These are phyloP conservation scores for Aspergillus clavatus DNA, from an alignment of 2,329 filamentous ascomycete genomes.

Conservation along the genomic window DNA sequence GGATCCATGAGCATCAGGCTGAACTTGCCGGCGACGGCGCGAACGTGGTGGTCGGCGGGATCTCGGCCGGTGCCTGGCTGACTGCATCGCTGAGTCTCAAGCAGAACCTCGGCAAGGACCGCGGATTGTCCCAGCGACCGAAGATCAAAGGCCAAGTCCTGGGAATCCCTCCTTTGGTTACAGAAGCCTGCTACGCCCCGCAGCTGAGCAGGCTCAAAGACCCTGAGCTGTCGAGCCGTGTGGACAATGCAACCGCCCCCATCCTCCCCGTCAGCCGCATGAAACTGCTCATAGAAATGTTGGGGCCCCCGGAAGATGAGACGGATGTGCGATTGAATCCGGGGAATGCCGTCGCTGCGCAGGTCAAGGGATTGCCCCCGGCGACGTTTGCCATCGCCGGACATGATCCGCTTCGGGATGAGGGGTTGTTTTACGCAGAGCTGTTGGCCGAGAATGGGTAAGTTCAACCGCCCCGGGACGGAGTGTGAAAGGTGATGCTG, in stretches of 20 bases:
- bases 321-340: constrained; percentile 40
- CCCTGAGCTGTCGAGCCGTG: constrained; percentile 42
- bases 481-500: not conserved
- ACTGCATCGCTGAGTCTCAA: constrained; percentile 40
- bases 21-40: constrained; percentile 37
- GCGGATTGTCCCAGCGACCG: constrained; percentile 16
- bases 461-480: constrained; percentile 9
- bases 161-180: constrained; percentile 48
- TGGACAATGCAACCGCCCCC: constrained; percentile 47
- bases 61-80: constrained; percentile 47
- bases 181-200: constrained; percentile 29
- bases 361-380: constrained; percentile 41
- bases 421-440: constrained; percentile 46
- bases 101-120: constrained; percentile 31
- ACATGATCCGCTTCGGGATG: constrained; percentile 47
- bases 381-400: constrained; percentile 46
- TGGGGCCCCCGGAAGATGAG: constrained; percentile 22
- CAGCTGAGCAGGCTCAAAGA: constrained; percentile 37
- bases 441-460: constrained; percentile 43
- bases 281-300: constrained; percentile 26
- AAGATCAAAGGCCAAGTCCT: constrained; percentile 49
- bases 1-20: constrained; percentile 46
- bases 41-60: constrained; percentile 45
- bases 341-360: constrained; percentile 26
- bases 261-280: constrained; percentile 42